These are phyloP conservation scores for Pseudogymnoascus sp. DNA, from an alignment of 2,329 filamentous ascomycete genomes.

Conservation along the genomic window DNA sequence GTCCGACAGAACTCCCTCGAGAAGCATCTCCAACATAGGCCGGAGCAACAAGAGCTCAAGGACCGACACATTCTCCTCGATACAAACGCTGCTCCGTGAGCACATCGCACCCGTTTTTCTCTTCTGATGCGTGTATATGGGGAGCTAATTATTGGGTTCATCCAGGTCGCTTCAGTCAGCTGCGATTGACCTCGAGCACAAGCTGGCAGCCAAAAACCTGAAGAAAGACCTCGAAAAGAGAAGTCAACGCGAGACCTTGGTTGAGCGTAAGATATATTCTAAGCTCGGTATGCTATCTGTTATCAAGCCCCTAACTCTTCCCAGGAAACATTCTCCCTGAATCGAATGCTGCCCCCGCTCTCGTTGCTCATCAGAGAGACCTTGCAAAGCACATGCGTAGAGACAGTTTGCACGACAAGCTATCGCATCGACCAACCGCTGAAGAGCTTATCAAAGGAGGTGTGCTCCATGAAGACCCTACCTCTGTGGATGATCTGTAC, in stretches of 20 bases:
- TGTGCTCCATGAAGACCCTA: constrained; percentile 65
- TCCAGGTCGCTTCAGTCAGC: constrained; percentile 56
- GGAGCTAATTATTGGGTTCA: constrained; percentile 8
- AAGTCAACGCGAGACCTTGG: constrained; percentile 65
- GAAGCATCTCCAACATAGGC: constrained; percentile 65
- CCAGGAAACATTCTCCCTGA: constrained; percentile 81
- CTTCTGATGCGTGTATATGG: not conserved
- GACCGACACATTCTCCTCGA: constrained; percentile 62
- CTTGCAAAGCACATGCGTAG: constrained; percentile 83
- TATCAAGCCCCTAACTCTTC: constrained; percentile 1
- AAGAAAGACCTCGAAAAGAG: constrained; percentile 59
- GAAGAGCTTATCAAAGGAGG: constrained; percentile 73
- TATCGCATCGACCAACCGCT: constrained; percentile 69
- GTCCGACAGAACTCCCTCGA: constrained; percentile 64
- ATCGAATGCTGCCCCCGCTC: constrained; percentile 67
- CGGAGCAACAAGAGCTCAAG: constrained; percentile 59
- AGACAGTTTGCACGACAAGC: constrained; percentile 80
- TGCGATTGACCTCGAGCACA: constrained; percentile 58
- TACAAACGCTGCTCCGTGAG: constrained; percentile 61
- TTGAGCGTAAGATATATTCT: constrained; percentile 59
- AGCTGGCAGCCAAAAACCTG: constrained; percentile 55
- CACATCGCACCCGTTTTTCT: not conserved
- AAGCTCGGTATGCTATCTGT: not conserved
- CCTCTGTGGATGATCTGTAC: constrained; percentile 48
- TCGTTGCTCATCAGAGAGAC: constrained; percentile 76